Evolutionary conservation across 2,329 filamentous ascomycete genomes (phyloP).

Genomic region (Ophiostoma perfectum): DNA sequence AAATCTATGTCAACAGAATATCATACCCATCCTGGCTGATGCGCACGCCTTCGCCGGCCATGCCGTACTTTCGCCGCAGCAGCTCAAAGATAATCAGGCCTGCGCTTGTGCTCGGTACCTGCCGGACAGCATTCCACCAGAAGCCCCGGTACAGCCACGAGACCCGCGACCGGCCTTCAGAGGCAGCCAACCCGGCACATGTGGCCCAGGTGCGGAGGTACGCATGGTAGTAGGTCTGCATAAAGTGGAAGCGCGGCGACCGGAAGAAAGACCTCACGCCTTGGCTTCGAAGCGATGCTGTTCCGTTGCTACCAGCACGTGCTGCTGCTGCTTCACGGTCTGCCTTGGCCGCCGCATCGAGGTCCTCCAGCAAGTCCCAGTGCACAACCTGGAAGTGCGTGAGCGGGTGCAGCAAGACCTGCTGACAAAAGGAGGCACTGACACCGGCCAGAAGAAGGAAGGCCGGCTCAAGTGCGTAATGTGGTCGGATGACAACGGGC

Average conservation of each 20-base stretch:
- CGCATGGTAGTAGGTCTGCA: constrained; percentile 63
- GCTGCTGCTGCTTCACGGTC: constrained; percentile 6
- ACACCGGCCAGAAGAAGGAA: constrained; percentile 67
- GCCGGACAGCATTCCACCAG: constrained; percentile 64
- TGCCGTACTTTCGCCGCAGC: constrained; percentile 65
- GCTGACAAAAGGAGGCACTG: constrained; percentile 62
- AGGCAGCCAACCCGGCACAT: constrained; percentile 52
- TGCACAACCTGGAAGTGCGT: constrained; percentile 66
- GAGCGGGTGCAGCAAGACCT: constrained; percentile 65
- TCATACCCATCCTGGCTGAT: constrained; percentile 67
- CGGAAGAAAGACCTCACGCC: neutral
- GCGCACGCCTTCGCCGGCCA: constrained; percentile 54
- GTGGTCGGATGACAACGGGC: constrained; percentile 55
- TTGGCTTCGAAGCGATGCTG: neutral
- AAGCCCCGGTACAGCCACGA: constrained; percentile 67
- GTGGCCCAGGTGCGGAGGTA: constrained; percentile 63
- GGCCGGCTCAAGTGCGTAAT: constrained; percentile 68
- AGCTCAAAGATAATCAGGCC: constrained; percentile 75
- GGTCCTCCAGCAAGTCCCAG: constrained; percentile 65
- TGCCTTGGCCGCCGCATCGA: constrained; percentile 48
- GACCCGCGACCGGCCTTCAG: constrained; percentile 51
- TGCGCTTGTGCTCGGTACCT: constrained; percentile 71
- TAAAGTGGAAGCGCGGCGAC: constrained; percentile 44
- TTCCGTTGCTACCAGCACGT: neutral
- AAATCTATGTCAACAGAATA: constrained; percentile 49